A percentile compares a stretch with the other conserved stretches of the same genome.
These are phyloP conservation scores for Colletotrichum sp. DNA, from an alignment of 2,329 filamentous ascomycete species.

Conservation along the genomic window DNA sequence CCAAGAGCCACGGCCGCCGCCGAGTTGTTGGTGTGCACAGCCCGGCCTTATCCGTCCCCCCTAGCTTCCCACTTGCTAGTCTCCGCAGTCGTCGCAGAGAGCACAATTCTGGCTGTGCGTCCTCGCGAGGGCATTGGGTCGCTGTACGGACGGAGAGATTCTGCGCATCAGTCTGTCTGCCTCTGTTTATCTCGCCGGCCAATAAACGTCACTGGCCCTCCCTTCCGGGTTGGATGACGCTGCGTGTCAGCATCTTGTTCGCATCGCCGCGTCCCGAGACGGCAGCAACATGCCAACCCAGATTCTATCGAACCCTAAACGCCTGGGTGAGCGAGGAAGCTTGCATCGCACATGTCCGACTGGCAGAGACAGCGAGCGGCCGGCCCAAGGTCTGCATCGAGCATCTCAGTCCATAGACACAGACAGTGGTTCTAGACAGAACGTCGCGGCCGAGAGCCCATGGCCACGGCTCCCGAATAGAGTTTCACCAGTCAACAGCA, in stretches of 20 bases:
- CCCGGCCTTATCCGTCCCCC: slow-evolving; percentile 16
- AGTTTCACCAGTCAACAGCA: not conserved
- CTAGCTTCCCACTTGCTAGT: not conserved
- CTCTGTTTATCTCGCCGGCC: not conserved
- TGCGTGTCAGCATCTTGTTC: slow-evolving; percentile 16
- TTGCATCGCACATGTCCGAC: slow-evolving; percentile 14
- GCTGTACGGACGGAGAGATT: not conserved
- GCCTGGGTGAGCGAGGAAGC: not conserved
- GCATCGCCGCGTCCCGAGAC: not conserved
- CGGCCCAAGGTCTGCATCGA: not conserved
- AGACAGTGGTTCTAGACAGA: not conserved
- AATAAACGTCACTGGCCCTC: not conserved
- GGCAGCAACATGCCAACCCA: not conserved
- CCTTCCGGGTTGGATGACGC: not conserved
- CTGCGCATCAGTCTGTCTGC: not conserved
- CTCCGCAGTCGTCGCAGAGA: not conserved
- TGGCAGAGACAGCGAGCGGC: not conserved
- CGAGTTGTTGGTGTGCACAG: slow-evolving; percentile 14
- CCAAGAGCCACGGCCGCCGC: not conserved
- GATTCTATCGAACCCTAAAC: not conserved
- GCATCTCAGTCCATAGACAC: not conserved
- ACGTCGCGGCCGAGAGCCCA: not conserved
- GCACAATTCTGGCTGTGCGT: not conserved
- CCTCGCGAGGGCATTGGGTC: not conserved
- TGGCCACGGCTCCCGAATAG: not conserved